Percentiles rank a stretch among this genome's conserved stretches.
These are phyloP conservation scores for Castanea sativa DNA, from an alignment of 306 rosid genomes.

Conservation along the genomic window DNA sequence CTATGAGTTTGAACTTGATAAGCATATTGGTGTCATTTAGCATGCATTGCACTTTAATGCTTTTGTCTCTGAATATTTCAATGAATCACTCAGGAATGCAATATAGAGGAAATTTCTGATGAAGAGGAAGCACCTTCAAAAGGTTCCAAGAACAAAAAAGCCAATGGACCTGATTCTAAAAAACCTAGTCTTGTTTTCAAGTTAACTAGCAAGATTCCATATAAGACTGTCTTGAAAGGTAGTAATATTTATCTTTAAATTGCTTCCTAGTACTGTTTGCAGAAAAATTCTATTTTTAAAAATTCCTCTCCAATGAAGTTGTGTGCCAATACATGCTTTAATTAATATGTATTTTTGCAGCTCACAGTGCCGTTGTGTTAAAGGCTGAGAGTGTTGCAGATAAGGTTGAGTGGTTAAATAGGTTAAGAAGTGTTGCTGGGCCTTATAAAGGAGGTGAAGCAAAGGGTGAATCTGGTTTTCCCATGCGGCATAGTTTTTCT, in stretches of 20 bases:
- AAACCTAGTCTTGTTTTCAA: conserved; percentile 44
- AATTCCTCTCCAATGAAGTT: neutral
- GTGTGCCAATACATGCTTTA: conserved; percentile 5
- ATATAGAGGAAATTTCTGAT: conserved; percentile 49
- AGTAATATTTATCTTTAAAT: neutral
- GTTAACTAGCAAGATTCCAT: conserved; percentile 53
- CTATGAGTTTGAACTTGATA: conserved; percentile 12
- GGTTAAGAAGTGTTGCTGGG: conserved; percentile 40
- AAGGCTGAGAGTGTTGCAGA: conserved; percentile 59
- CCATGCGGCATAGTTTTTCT: conserved; percentile 56
- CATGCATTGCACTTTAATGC: conserved; percentile 14
- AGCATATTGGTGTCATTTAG: conserved; percentile 5
- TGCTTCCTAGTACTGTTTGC: neutral
- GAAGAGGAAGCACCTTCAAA: conserved; percentile 47
- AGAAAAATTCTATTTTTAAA: too few relatives aligned
- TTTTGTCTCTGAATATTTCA: conserved; percentile 15
- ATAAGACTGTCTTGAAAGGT: conserved; percentile 61
- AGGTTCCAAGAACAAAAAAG: conserved; percentile 56
- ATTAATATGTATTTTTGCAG: conserved; percentile 37
- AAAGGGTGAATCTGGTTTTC: conserved; percentile 39
- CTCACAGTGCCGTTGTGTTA: conserved; percentile 51
- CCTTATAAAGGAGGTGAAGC: conserved; percentile 43
- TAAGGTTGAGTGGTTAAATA: conserved; percentile 57
- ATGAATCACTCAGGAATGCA: conserved; percentile 48
- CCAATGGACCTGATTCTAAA: conserved; percentile 54